Percentiles rank a stretch among this genome's conserved stretches.
These are phyloP conservation scores for Fusarium oligoseptatum DNA, from an alignment of 2,329 filamentous ascomycete species.

Conservation along the genomic window DNA sequence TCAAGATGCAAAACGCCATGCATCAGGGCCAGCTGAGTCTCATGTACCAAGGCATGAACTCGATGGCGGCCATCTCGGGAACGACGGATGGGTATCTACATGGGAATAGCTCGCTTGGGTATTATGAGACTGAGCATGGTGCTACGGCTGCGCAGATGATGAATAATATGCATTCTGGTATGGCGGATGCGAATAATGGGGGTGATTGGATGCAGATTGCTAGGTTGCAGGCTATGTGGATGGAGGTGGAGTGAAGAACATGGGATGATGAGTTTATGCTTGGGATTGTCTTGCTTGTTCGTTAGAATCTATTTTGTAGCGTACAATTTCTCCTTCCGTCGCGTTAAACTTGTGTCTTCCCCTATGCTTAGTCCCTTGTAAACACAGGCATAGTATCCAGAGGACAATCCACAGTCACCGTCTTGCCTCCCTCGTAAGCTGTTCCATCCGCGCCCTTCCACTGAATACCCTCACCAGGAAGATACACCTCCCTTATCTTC, in stretches of 20 bases:
- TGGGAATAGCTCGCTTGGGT: conserved; percentile 52
- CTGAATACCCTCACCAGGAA: conserved; percentile 55
- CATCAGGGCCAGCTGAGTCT: conserved; percentile 50
- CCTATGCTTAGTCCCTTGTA: background rate
- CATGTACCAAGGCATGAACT: conserved; percentile 52
- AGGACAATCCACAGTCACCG: conserved; percentile 1
- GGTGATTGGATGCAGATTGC: conserved; percentile 47
- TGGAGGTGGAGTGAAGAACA: conserved; percentile 48
- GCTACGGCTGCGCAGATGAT: conserved; percentile 51
- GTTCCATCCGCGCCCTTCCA: conserved; percentile 3
- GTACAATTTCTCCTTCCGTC: background rate
- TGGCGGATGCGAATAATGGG: conserved; percentile 44
- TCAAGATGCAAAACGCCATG: conserved; percentile 51
- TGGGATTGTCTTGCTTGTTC: background rate
- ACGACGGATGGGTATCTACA: conserved; percentile 49
- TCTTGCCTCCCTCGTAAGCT: background rate
- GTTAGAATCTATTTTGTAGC: background rate
- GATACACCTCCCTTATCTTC: conserved; percentile 62
- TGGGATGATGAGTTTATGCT: background rate
- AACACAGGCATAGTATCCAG: conserved; percentile 17
- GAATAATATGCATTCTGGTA: conserved; percentile 50
- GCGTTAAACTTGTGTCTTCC: background rate
- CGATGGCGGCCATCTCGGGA: conserved; percentile 44
- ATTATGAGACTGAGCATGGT: conserved; percentile 52
- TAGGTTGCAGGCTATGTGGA: conserved; percentile 47